These are phyloP conservation scores for Uronychia binucleata DNA, from an alignment of 73 alveolate genomes.

Conservation along the genomic window DNA sequence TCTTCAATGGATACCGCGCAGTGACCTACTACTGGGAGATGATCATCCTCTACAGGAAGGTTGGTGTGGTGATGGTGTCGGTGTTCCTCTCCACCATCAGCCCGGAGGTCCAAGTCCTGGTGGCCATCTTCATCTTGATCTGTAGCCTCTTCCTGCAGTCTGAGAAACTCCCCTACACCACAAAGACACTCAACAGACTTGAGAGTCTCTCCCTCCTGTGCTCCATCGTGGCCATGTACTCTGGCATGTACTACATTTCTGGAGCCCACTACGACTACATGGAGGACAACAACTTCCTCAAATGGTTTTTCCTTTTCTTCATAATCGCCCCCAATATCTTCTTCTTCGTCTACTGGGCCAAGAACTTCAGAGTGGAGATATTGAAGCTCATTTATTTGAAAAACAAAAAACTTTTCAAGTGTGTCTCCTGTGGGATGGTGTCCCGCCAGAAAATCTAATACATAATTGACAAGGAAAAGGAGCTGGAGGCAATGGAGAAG, in stretches of 20 bases:
- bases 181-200: constrained; percentile 12
- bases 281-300: not conserved
- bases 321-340: constrained; percentile 15
- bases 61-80: constrained; percentile 21
- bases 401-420: not conserved
- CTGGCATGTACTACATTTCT: constrained; percentile 50
- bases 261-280: constrained; percentile 22
- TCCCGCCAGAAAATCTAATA: not conserved
- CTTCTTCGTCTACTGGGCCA: constrained; percentile 42
- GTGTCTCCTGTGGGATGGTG: not conserved
- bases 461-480: not conserved
- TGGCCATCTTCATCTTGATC: constrained; percentile 20
- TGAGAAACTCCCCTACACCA: constrained; percentile 32
- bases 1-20: constrained; percentile 39
- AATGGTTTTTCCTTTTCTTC: constrained; percentile 17
- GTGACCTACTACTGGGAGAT: constrained; percentile 52
- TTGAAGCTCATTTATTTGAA: not conserved
- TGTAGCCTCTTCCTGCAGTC: constrained; percentile 1
- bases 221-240: constrained; percentile 28
- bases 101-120: constrained; percentile 26
- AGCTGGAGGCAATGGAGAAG: not conserved
- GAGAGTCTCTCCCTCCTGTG: constrained; percentile 33
- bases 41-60: constrained; percentile 55
- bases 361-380: constrained; percentile 4
- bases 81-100: constrained; percentile 7